phyloP scores from a whole-genome alignment of 129 eudicot species.

The Lactuca sativa region DNA sequence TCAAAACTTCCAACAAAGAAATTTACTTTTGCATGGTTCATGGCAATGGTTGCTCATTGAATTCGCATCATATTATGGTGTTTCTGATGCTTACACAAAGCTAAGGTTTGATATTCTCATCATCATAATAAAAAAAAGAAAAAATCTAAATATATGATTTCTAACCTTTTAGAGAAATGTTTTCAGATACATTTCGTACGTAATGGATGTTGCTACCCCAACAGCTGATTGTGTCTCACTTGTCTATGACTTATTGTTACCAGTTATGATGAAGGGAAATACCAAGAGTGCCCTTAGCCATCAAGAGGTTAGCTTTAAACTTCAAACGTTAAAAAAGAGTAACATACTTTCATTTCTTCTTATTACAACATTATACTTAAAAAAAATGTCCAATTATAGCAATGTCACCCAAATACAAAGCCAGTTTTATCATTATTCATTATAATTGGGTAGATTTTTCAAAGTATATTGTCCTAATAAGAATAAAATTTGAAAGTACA shows the following conservation, averaged over 20 bases:
- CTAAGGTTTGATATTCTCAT: constrained; percentile 47
- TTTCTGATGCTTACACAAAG: constrained; percentile 73
- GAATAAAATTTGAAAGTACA: neutral
- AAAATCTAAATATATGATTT: neutral
- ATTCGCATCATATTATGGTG: constrained; percentile 78
- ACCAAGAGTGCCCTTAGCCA: constrained; percentile 64
- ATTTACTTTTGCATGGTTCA: constrained; percentile 49
- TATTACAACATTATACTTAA: too few species aligned
- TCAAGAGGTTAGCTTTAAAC: constrained; percentile 63
- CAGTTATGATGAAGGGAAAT: constrained; percentile 64
- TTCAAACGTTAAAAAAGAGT: neutral
- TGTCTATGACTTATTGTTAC: constrained; percentile 60
- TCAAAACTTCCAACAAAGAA: constrained; percentile 68
- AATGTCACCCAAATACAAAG: neutral
- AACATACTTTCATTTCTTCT: neutral
- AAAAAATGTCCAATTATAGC: neutral
- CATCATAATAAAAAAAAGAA: neutral
- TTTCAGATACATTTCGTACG: constrained; percentile 72
- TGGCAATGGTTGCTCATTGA: constrained; percentile 79
- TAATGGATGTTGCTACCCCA: constrained; percentile 94
- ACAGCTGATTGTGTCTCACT: constrained; percentile 76
- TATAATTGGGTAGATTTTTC: neutral
- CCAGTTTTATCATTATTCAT: neutral
- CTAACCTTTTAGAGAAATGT: neutral
- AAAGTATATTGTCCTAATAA: neutral